Evolutionary conservation across 176 grass and related monocot genomes (phyloP).

Genomic region (Triticum dicoccoides): DNA sequence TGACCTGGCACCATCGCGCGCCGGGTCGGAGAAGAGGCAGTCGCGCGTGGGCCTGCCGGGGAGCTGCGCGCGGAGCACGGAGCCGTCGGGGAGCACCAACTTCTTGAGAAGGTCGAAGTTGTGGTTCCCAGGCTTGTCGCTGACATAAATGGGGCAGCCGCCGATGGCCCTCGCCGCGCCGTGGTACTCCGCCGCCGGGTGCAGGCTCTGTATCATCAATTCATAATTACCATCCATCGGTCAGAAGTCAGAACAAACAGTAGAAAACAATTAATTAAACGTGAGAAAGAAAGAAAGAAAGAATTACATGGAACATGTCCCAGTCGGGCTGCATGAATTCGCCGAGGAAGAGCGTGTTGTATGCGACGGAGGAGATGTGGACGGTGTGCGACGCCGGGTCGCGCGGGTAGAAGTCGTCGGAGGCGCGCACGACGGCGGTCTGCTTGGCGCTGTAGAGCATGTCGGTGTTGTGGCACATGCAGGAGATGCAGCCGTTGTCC

Average conservation of each 20-base stretch:
- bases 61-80: conserved; percentile 61
- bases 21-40: conserved; percentile 84
- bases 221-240: neutral
- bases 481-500: conserved; percentile 80
- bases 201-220: conserved; percentile 45
- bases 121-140: conserved; percentile 83
- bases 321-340: conserved; percentile 95
- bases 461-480: conserved; percentile 92
- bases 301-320: conserved; percentile 85
- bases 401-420: conserved; percentile 86
- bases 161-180: conserved; percentile 66
- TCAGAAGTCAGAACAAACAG: neutral
- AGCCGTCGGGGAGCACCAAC: conserved; percentile 74
- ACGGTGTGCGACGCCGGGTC: conserved; percentile 84
- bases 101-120: conserved; percentile 73
- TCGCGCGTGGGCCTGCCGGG: conserved; percentile 70
- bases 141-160: conserved; percentile 63
- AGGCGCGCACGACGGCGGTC: conserved; percentile 69
- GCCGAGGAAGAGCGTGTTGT: conserved; percentile 81
- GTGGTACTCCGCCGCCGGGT: conserved; percentile 86
- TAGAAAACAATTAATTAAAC: neutral
- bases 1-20: conserved; percentile 62
- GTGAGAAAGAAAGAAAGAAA: neutral
- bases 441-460: conserved; percentile 63
- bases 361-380: conserved; percentile 68